phyloP scores from a whole-genome alignment of 139 green algal species.

The Zygnema circumcarinatum region DNA sequence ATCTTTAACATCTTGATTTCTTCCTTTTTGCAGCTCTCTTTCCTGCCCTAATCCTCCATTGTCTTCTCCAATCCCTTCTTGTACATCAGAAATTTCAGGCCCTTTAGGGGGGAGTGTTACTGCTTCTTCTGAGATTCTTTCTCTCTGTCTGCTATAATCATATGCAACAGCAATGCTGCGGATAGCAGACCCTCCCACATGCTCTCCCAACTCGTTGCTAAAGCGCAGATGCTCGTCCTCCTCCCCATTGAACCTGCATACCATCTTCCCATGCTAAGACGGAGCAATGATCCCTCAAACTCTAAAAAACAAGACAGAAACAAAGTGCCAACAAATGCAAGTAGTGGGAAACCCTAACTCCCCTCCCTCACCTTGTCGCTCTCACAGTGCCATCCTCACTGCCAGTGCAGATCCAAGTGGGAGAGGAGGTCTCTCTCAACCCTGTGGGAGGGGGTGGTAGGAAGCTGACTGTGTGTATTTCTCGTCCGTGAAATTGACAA shows the following conservation, averaged over 20 bases:
- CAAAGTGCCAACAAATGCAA: too few species aligned
- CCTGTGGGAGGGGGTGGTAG: background rate
- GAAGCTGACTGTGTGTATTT: slow-evolving; percentile 29
- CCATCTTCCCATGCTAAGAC: background rate
- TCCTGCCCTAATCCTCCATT: background rate
- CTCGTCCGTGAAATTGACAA: slow-evolving; percentile 37
- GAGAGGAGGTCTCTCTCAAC: background rate
- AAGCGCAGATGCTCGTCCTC: background rate
- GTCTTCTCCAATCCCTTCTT: background rate
- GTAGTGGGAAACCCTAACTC: too few species aligned
- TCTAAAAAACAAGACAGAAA: too few species aligned
- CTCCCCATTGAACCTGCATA: background rate
- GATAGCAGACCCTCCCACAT: slow-evolving; percentile 42
- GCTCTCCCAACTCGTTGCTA: slow-evolving; percentile 15
- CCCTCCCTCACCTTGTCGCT: background rate
- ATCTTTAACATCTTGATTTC: background rate
- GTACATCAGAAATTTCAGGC: background rate
- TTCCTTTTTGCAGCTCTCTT: too few species aligned
- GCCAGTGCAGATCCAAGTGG: background rate
- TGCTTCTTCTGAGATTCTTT: background rate
- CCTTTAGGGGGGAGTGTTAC: background rate
- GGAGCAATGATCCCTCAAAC: too few species aligned
- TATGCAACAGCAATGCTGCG: slow-evolving; percentile 3
- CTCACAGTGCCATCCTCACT: slow-evolving; percentile 26
- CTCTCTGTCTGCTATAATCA: background rate